These are phyloP conservation scores for Pleurotus giganteus DNA, from an alignment of 768 basidiomycete species.

Conservation along the genomic window DNA sequence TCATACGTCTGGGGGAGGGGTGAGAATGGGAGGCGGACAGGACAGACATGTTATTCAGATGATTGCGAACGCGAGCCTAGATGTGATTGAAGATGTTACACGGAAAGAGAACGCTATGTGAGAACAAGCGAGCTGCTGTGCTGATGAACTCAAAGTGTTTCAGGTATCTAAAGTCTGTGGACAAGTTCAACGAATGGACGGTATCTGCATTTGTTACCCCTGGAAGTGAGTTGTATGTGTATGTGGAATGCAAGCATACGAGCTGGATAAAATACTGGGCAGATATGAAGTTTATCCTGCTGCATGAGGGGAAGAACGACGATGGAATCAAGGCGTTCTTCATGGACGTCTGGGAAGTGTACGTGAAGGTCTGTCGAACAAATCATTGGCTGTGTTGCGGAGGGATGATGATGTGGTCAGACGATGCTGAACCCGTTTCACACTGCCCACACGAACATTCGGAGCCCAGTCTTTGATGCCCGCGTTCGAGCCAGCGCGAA, in stretches of 20 bases:
- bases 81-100: slow-evolving; percentile 93
- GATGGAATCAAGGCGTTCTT: slow-evolving; percentile 94
- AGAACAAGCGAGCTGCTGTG: slow-evolving; percentile 26
- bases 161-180: slow-evolving; percentile 94
- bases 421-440: slow-evolving; percentile 95
- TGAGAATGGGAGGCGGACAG: slow-evolving; percentile 75
- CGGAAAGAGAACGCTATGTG: slow-evolving; percentile 78
- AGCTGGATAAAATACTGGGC: slow-evolving; percentile 14
- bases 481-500: slow-evolving; percentile 85
- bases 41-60: slow-evolving; percentile 97
- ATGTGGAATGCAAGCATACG: slow-evolving; percentile 8
- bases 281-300: slow-evolving; percentile 94
- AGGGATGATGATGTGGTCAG: slow-evolving; percentile 38
- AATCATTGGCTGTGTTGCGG: not conserved
- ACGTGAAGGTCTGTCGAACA: slow-evolving; percentile 74
- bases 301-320: slow-evolving; percentile 96
- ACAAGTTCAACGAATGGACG: slow-evolving; percentile 99
- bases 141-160: slow-evolving; percentile 10
- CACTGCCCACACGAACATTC: slow-evolving; percentile 80
- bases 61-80: slow-evolving; percentile 96
- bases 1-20: slow-evolving; percentile 60
- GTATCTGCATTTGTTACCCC: slow-evolving; percentile 96
- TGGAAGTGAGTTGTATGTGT: slow-evolving; percentile 65
- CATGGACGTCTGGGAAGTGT: slow-evolving; percentile 94
- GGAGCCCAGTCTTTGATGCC: slow-evolving; percentile 77